phyloP scores from a whole-genome alignment of 1,284 basidiomycete genomes.

The Cerioporus squamosus region DNA sequence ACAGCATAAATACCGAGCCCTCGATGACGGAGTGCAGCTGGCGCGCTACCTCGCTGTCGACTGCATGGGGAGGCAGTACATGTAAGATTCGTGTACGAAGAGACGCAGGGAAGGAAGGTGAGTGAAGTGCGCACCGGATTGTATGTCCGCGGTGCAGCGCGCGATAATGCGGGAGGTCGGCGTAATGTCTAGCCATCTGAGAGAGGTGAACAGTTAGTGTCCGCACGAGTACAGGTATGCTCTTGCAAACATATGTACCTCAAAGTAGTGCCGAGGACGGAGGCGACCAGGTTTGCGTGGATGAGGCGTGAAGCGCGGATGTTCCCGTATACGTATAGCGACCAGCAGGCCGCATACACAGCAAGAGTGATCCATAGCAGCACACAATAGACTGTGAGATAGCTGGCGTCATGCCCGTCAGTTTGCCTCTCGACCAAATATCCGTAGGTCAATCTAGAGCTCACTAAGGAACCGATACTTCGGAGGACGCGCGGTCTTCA shows the following conservation, averaged over 20 bases:
- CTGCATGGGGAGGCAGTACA: conserved; percentile 13
- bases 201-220: not conserved
- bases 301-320: conserved; percentile 57
- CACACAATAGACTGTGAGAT: conserved; percentile 46
- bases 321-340: conserved; percentile 43
- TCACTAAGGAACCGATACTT: conserved; percentile 36
- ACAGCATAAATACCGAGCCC: conserved; percentile 33
- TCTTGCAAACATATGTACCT: conserved; percentile 38
- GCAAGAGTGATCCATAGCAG: conserved; percentile 35
- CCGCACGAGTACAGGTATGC: not conserved
- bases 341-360: conserved; percentile 31
- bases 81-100: not conserved
- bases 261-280: conserved; percentile 64
- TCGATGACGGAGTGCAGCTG: conserved; percentile 25
- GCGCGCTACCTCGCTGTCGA: conserved; percentile 40
- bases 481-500: conserved; percentile 32
- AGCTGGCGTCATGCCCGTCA: conserved; percentile 28
- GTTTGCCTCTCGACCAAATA: no score
- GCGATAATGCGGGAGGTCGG: conserved; percentile 61
- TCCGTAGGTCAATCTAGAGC: conserved; percentile 8
- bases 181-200: conserved; percentile 57
- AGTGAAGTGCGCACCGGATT: conserved; percentile 36
- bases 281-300: conserved; percentile 56
- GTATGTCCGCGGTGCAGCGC: conserved; percentile 63
- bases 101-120: not conserved